These are phyloP conservation scores for Pittosporum tobira DNA, from an alignment of 129 eudicot genomes.

Conservation along the genomic window DNA sequence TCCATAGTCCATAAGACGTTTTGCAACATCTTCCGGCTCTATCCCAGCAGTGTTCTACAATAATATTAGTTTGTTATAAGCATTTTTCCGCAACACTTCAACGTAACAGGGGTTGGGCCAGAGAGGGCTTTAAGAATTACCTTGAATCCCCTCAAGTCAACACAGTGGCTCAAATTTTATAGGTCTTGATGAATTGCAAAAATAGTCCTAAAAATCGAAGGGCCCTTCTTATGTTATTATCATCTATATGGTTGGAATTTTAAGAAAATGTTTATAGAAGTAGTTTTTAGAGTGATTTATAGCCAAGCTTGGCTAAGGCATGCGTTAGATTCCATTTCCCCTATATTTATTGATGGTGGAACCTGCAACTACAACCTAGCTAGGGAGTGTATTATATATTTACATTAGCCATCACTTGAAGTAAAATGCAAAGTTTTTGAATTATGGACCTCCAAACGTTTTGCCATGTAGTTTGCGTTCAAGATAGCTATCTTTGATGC, in stretches of 20 bases:
- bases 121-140: constrained; percentile 24
- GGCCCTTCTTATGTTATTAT: too few relatives aligned
- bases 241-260: too few relatives aligned
- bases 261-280: too few relatives aligned
- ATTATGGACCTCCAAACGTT: constrained; percentile 70
- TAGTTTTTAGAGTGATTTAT: constrained; percentile 28
- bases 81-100: background rate
- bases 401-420: too few relatives aligned
- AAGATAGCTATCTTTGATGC: constrained; percentile 88
- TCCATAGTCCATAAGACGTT: constrained; percentile 85
- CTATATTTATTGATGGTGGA: too few relatives aligned
- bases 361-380: background rate
- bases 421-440: constrained; percentile 9
- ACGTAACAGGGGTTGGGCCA: background rate
- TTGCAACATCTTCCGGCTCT: constrained; percentile 89
- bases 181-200: constrained; percentile 33
- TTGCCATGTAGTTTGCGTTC: constrained; percentile 91
- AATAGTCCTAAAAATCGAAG: constrained; percentile 66
- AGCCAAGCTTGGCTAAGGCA: constrained; percentile 8
- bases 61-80: background rate
- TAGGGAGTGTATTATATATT: too few relatives aligned
- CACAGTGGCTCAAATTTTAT: background rate
- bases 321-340: background rate
- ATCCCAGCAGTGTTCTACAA: constrained; percentile 68
- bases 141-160: constrained; percentile 91